A percentile compares a stretch with the other conserved stretches of the same genome.
Evolutionary conservation across 1,284 basidiomycete species (phyloP).

Genomic region (Apiotrichum gamsii): DNA sequence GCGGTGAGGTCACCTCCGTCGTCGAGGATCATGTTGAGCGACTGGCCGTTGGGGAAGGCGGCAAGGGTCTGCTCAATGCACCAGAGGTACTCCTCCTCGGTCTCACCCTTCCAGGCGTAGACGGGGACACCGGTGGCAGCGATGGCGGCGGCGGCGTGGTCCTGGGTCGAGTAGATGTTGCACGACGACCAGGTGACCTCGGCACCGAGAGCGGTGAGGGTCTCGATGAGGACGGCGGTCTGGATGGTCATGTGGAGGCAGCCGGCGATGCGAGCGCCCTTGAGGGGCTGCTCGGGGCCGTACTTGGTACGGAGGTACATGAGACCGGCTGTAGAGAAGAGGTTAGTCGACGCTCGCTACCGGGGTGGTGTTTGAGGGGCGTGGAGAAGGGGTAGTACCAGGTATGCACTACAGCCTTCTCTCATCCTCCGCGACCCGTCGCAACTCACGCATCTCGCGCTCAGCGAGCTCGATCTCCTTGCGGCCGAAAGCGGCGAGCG

Average conservation of each 20-base stretch:
- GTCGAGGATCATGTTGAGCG: slow-evolving; percentile 98
- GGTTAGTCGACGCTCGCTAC: no score
- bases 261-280: slow-evolving; percentile 93
- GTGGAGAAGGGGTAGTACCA: no score
- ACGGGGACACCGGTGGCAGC: slow-evolving; percentile 97
- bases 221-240: slow-evolving; percentile 95
- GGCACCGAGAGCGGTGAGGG: slow-evolving; percentile 86
- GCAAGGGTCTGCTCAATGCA: slow-evolving; percentile 93
- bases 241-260: slow-evolving; percentile 99
- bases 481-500: slow-evolving; percentile 75
- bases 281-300: slow-evolving; percentile 73
- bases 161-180: slow-evolving; percentile 99
- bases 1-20: slow-evolving; percentile 96
- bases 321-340: slow-evolving; percentile 58
- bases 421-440: no score
- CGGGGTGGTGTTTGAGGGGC: no score
- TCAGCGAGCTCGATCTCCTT: slow-evolving; percentile 99
- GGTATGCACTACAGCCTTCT: no score
- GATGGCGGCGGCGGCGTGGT: slow-evolving; percentile 97
- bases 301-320: slow-evolving; percentile 88
- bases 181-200: slow-evolving; percentile 99
- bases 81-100: slow-evolving; percentile 98
- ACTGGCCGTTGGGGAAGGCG: slow-evolving; percentile 62
- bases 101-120: slow-evolving; percentile 99
- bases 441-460: slow-evolving; percentile 44